Evolutionary conservation across 2,329 filamentous ascomycete species (phyloP).

Genomic region (Harringtonia lauricola): DNA sequence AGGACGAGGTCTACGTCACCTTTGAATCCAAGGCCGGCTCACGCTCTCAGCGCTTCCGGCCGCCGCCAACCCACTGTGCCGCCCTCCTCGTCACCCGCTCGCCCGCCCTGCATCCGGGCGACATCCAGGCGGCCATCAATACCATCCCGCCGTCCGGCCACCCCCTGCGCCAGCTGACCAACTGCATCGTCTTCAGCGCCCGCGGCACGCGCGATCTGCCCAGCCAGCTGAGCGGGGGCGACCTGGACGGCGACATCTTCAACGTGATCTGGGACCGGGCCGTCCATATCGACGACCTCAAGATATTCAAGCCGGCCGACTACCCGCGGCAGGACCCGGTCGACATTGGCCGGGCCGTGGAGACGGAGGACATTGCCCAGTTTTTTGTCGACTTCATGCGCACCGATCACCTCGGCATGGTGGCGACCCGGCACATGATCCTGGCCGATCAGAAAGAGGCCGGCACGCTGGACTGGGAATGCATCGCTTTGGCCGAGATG

Average conservation of each 20-base stretch:
- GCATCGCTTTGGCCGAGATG: constrained; percentile 45
- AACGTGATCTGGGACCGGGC: constrained; percentile 62
- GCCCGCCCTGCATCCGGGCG: constrained; percentile 71
- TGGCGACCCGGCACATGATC: constrained; percentile 53
- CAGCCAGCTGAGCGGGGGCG: constrained; percentile 68
- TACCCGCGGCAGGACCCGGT: constrained; percentile 50
- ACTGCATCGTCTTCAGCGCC: constrained; percentile 71
- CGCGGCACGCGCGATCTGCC: constrained; percentile 63
- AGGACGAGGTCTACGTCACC: constrained; percentile 58
- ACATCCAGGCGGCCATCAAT: constrained; percentile 57
- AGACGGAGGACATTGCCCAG: constrained; percentile 55
- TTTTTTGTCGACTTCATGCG: constrained; percentile 76
- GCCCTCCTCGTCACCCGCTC: constrained; percentile 61
- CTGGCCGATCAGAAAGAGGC: constrained; percentile 43
- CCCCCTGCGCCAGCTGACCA: constrained; percentile 50
- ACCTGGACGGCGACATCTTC: constrained; percentile 75
- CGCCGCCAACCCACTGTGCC: constrained; percentile 18
- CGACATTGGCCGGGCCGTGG: constrained; percentile 51
- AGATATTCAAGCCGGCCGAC: constrained; percentile 48
- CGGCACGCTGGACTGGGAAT: constrained; percentile 43
- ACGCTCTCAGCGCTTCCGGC: constrained; percentile 9
- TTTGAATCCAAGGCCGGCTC: constrained; percentile 10
- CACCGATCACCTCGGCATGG: constrained; percentile 53
- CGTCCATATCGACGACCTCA: constrained; percentile 26
- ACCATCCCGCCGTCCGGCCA: constrained; percentile 48